Percentiles rank a stretch among this genome's conserved stretches.
Evolutionary conservation across 164 flowering plant species (phyloP).

Genomic region (Stephania japonica): DNA sequence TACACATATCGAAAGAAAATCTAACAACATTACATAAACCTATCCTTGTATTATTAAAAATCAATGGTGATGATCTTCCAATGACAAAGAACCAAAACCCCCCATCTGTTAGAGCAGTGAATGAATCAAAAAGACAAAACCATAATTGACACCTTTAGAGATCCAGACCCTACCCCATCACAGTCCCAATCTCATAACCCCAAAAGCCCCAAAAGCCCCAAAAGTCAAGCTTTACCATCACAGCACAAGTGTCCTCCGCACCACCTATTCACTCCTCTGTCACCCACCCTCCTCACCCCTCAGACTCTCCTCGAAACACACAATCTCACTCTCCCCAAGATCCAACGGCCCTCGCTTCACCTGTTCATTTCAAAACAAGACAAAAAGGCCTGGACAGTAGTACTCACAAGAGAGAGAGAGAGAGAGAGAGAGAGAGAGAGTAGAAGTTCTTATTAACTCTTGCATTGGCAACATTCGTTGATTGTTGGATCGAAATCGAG

Average conservation of each 20-base stretch:
- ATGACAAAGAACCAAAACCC: neutral
- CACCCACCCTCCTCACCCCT: neutral
- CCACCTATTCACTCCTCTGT: neutral
- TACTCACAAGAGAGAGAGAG: too few relatives aligned
- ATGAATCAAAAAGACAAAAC: neutral
- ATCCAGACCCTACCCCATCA: neutral
- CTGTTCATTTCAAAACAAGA: neutral
- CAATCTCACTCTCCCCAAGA: neutral
- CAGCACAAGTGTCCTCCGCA: neutral
- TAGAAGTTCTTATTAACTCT: too few relatives aligned
- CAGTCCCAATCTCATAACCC: neutral
- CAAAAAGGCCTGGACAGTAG: neutral
- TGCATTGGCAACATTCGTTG: too few relatives aligned
- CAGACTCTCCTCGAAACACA: neutral
- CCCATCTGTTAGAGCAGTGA: neutral
- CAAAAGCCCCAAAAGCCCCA: neutral
- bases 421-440: too few relatives aligned
- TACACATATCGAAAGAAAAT: too few relatives aligned
- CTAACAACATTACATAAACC: too few relatives aligned
- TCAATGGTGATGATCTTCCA: neutral
- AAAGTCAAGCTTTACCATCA: neutral
- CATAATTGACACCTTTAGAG: constrained; percentile 1
- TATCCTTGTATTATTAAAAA: neutral
- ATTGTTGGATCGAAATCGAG: neutral
- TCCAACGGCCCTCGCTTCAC: neutral